A percentile compares a stretch with the other conserved stretches of the same genome.
Evolutionary conservation across 768 basidiomycete species (phyloP).

Genomic region (Boletus barrowsii): DNA sequence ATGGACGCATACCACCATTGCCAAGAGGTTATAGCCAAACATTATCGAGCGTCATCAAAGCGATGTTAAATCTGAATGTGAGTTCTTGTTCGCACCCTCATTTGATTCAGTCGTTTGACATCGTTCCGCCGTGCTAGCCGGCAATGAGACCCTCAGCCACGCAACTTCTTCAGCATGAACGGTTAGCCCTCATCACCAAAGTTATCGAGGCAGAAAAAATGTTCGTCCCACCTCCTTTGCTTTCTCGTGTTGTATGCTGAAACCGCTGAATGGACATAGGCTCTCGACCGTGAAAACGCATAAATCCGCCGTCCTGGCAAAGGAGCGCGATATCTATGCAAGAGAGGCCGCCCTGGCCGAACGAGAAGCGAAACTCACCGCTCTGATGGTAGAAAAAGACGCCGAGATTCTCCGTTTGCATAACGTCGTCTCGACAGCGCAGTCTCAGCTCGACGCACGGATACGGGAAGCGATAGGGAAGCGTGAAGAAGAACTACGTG

Average conservation of each 20-base stretch:
- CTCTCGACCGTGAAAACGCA: constrained; percentile 63
- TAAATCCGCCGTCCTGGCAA: constrained; percentile 49
- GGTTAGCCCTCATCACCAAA: constrained; percentile 66
- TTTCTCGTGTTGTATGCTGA: background rate
- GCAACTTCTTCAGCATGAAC: constrained; percentile 78
- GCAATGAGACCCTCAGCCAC: constrained; percentile 83
- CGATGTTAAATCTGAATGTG: constrained; percentile 86
- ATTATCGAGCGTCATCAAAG: constrained; percentile 71
- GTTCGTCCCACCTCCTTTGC: constrained; percentile 36
- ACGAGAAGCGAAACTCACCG: constrained; percentile 49
- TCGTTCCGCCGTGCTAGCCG: constrained; percentile 44
- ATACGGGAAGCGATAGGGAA: constrained; percentile 56
- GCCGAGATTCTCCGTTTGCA: constrained; percentile 53
- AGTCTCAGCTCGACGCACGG: constrained; percentile 42
- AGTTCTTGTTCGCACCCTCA: constrained; percentile 14
- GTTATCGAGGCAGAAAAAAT: constrained; percentile 77
- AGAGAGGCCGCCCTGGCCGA: constrained; percentile 56
- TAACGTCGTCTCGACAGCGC: constrained; percentile 38
- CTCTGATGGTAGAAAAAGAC: constrained; percentile 55
- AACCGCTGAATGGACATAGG: constrained; percentile 35
- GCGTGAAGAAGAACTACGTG: constrained; percentile 68
- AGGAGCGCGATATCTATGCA: constrained; percentile 61
- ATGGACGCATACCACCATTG: constrained; percentile 87
- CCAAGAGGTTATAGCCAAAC: constrained; percentile 79
- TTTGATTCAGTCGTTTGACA: background rate